Evolutionary conservation across 768 basidiomycete genomes (phyloP), one percentile per base, ranked within the genome.

Genomic region (Saitozyma podzolica): DNA sequence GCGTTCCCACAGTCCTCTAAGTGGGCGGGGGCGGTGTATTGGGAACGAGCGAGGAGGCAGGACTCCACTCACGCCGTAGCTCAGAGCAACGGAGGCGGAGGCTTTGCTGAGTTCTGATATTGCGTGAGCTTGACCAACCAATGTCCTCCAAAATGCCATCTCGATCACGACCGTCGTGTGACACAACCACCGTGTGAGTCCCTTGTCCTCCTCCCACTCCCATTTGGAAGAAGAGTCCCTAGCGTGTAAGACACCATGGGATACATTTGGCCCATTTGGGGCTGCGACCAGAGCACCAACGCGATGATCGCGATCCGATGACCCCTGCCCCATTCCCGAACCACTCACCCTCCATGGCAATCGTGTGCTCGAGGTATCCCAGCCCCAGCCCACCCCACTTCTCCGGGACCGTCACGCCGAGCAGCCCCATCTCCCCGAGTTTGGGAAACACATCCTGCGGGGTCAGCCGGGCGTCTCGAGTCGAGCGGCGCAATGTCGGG

Each of bases 81-180:
- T 73, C 47, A 97, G 85, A 2, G 89, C 94, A 37, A 97, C 89
- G 5, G 91, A 92, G 41, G 91, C 94, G 7, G 93, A 95, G 16
- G 91, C 90, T 29, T 86, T 83, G 42, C 93, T 95, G 58, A 97
- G 82, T 65, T 91, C 80, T 81, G 61, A 20, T 16, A 8, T 20
- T 8, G 39, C 47, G 39, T 61, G 20, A 62, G 56, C 51, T 51
- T n/a, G n/a, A 16, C 41, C 41, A 42, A 3, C 9, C 10, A 9
- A 8, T 40, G n/a, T 54, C 17, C 8, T 11, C 16, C 19, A 16
- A 56, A 41, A 19, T 11, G 19, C 9, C 14, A 8, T 11, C 9
- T 29, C 29, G 45, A 47, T 47, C 45, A 47, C 11, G 45, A 11
- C 13, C 13, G 45, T 6, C 45, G 45, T 47, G 45, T 47, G n/a